Conservation (phyloP, 768 basidiomycete genomes). For the Amanita molliuscula region DNA sequence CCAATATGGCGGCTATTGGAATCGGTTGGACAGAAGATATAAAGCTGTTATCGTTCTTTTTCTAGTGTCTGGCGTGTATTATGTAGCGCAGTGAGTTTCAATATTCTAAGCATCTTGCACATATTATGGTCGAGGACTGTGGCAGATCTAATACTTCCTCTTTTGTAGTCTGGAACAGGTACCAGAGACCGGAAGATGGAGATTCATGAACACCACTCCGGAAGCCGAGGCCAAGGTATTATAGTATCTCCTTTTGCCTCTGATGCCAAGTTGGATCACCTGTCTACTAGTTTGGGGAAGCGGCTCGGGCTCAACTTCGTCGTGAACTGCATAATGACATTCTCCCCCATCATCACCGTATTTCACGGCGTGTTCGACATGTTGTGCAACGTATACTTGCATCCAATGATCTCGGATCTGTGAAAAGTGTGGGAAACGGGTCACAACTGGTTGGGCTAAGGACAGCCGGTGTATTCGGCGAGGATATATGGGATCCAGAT, state of each 20-base stretch:
- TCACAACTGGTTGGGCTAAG: constrained; percentile 13
- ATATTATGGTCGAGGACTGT: background rate
- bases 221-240: constrained; percentile 46
- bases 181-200: constrained; percentile 76
- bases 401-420: constrained; percentile 59
- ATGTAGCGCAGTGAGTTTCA: constrained; percentile 23
- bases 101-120: background rate
- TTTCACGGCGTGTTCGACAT: constrained; percentile 56
- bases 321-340: constrained; percentile 41
- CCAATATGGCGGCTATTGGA: background rate
- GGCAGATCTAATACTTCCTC: background rate
- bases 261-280: background rate
- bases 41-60: constrained; percentile 5
- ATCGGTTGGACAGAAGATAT: background rate
- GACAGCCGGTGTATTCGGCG: constrained; percentile 14
- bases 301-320: constrained; percentile 30
- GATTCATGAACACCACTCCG: constrained; percentile 75
- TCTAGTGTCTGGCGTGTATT: constrained; percentile 17
- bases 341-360: constrained; percentile 57
- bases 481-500: constrained; percentile 24
- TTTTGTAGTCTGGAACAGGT: constrained; percentile 68
- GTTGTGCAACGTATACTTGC: constrained; percentile 63
- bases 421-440: constrained; percentile 24
- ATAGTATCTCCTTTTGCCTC: background rate
- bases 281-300: constrained; percentile 29